Base-by-base conservation (phyloP, 2,329 filamentous ascomycete genomes). In the Neonectria faginata region DNA sequence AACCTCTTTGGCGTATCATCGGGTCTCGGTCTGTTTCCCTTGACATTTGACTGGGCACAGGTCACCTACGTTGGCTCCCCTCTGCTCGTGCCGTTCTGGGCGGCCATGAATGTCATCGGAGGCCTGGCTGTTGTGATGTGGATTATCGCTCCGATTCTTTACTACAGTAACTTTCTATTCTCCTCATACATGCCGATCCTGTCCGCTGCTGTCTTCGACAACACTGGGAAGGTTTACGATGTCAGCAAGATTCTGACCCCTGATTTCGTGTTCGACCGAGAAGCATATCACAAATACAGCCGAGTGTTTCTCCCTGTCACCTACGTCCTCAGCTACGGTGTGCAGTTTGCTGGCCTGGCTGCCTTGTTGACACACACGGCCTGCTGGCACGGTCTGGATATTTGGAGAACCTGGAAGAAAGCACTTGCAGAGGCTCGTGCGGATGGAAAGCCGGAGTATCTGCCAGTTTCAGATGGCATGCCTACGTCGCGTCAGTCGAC, bases 41-140 rank as follows among this genome's bases (percentile, higher is more conserved):
- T 97, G 72, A 97, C 93, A 0, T 97, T 97, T 74, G 93, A 97
- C 80, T 97, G 93, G 93, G 92, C 92, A 0, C 93, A 97, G 75
- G 90, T 97, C 67, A 93, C 93, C 0, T 91, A 95, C 74, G 96
- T 97, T 71, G 93, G 93, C 16, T 96, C 92, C 4, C 93, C 92
- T 0, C 82, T 97, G 7, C 84, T 96, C 16, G 93, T 93, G 0
- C 93, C 93, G 0, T 96, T 95, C 78, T 94, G 93, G 92, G 91
- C 92, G 44, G 91, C 92, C 9, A 88, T 94, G 79, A 96, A 96
- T 73, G 92, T 96, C 41, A 88, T 96, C 29, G 91, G 90, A 62
- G 93, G 92, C 5, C 83, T 96, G 54, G 88, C 93, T 2, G 80
- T 94, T 52, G 91, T 96, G 57, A 95, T 96, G 90, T 96, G 92